Conservation (phyloP, 176 grass and related monocot genomes). For the Rhynchospora pubera region DNA sequence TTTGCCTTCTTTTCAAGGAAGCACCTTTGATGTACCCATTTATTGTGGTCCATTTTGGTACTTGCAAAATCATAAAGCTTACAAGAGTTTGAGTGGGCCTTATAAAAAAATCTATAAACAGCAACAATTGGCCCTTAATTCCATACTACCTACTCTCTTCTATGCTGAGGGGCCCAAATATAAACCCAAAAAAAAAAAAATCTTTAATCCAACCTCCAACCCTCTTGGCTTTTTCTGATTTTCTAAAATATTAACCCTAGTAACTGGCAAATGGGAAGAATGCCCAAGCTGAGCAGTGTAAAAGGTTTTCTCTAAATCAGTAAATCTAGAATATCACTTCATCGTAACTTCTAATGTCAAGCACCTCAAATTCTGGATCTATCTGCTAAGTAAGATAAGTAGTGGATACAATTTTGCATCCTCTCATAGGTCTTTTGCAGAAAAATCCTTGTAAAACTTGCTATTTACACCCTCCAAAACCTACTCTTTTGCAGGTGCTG, state of each 20-base stretch:
- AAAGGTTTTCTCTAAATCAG: too few relatives aligned
- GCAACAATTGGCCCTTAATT: not conserved
- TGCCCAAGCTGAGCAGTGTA: not conserved
- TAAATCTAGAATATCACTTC: too few relatives aligned
- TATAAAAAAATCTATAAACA: not conserved
- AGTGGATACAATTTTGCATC: not conserved
- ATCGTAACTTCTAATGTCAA: not conserved
- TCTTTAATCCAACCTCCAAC: not conserved
- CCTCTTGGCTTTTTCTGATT: not conserved
- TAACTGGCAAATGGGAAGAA: not conserved
- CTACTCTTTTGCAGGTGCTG: not conserved
- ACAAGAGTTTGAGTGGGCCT: not conserved
- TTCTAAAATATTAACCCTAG: not conserved
- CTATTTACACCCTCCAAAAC: not conserved
- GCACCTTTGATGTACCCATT: not conserved
- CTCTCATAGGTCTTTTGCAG: not conserved
- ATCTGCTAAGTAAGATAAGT: not conserved
- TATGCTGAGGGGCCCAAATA: not conserved
- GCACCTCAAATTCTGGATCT: not conserved
- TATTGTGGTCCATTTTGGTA: not conserved
- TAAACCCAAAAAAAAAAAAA: not conserved
- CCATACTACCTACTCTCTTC: not conserved
- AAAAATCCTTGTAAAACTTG: not conserved
- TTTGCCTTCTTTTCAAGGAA: not conserved
- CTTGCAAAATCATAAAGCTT: not conserved